Conservation (phyloP, 2,329 filamentous ascomycete genomes). For the Triangularia verruculosa region DNA sequence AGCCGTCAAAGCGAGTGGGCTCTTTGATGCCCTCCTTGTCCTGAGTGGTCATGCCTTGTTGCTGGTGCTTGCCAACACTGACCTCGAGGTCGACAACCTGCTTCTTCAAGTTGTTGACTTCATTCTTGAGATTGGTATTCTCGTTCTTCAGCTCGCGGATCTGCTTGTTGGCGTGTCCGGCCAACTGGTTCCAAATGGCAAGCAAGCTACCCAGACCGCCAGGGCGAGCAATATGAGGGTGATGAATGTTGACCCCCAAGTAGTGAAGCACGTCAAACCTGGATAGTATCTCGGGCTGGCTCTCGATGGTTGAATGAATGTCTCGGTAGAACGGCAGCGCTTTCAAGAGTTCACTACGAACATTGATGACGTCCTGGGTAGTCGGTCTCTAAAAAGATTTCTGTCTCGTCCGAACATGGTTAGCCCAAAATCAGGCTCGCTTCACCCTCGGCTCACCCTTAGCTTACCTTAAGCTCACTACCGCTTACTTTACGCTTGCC, state of each 20-base stretch:
- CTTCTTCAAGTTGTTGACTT: neutral
- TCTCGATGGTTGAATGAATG: neutral
- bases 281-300: neutral
- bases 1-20: neutral
- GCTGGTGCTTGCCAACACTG: neutral
- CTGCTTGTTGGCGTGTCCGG: neutral
- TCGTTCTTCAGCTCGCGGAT: neutral
- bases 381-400: no score
- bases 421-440: no score
- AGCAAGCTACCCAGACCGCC: neutral
- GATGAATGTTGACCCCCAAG: neutral
- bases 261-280: neutral
- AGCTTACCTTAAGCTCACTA: no score
- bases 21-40: neutral
- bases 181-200: neutral
- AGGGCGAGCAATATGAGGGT: neutral
- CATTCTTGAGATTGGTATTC: neutral
- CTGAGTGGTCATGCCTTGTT: neutral
- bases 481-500: no score
- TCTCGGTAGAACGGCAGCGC: neutral
- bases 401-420: no score
- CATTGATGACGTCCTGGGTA: neutral
- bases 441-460: no score
- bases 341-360: neutral
- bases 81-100: neutral